Percentiles rank a stretch among this genome's conserved stretches.
Conservation (phyloP, 495 filamentous ascomycete species). For the Talaromyces thailandensis region DNA sequence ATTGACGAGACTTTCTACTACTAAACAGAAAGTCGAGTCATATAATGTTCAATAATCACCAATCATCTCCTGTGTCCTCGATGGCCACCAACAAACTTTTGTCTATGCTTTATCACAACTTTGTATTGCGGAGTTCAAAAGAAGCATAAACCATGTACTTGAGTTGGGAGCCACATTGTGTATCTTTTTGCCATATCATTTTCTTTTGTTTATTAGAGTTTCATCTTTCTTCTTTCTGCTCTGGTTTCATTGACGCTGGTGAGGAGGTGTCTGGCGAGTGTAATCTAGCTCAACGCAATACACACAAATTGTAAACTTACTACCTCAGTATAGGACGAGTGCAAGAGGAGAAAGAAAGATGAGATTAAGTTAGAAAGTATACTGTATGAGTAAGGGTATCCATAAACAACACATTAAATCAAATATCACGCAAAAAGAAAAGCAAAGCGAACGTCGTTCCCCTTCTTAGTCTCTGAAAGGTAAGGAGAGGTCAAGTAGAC, state of each 20-base stretch:
- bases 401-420: background rate
- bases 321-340: background rate
- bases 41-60: background rate
- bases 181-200: background rate
- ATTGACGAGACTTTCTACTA: conserved; percentile 95
- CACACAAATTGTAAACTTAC: background rate
- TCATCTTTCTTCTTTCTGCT: background rate
- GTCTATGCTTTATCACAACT: background rate
- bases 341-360: background rate
- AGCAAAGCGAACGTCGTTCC: background rate
- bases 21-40: conserved; percentile 18
- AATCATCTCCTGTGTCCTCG: background rate
- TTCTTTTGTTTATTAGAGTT: background rate
- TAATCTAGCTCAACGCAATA: background rate
- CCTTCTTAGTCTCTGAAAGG: too few species aligned
- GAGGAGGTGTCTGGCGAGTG: background rate
- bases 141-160: background rate
- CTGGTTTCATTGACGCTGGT: background rate
- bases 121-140: background rate
- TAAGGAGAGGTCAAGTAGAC: background rate
- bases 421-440: background rate
- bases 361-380: background rate
- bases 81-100: background rate
- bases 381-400: background rate
- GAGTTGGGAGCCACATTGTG: conserved; percentile 1